Percentiles rank a stretch among this genome's conserved stretches.
Evolutionary conservation across 192 early-diverging fungal genomes (phyloP).

Genomic region (Coemansia sp.): DNA sequence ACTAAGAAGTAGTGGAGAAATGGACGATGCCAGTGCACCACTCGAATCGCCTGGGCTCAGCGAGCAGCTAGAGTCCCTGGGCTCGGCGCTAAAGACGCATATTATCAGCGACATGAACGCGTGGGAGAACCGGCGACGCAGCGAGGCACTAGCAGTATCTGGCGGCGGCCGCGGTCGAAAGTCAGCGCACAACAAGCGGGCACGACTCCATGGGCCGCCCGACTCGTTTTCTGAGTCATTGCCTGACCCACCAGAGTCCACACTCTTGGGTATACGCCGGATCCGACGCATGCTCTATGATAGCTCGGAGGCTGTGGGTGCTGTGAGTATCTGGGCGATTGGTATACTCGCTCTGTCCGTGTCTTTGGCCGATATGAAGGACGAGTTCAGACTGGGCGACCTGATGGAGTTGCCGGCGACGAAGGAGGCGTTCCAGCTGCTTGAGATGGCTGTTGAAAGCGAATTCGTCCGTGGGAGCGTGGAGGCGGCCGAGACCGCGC

Average conservation of each 20-base stretch:
- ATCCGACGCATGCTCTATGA: slow-evolving; percentile 21
- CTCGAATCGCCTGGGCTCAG: slow-evolving; percentile 6
- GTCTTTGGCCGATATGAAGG: slow-evolving; percentile 49
- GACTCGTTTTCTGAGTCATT: slow-evolving; percentile 7
- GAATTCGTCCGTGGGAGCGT: slow-evolving; percentile 11
- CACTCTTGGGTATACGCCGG: slow-evolving; percentile 23
- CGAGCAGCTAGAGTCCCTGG: slow-evolving; percentile 31
- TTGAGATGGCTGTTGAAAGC: slow-evolving; percentile 37
- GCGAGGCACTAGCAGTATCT: slow-evolving; percentile 14
- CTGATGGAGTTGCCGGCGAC: slow-evolving; percentile 31
- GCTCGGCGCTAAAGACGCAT: slow-evolving; percentile 46
- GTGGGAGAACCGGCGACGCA: slow-evolving; percentile 46
- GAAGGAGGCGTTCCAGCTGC: slow-evolving; percentile 28
- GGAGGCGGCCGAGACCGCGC: slow-evolving; percentile 22
- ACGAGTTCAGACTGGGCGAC: slow-evolving; percentile 33
- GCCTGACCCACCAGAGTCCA: slow-evolving; percentile 34
- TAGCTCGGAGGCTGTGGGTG: not conserved
- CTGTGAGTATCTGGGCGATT: slow-evolving; percentile 34
- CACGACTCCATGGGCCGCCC: slow-evolving; percentile 14
- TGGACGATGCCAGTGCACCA: not conserved
- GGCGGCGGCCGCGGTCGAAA: slow-evolving; percentile 14
- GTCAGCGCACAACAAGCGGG: slow-evolving; percentile 14
- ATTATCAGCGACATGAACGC: slow-evolving; percentile 49
- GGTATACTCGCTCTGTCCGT: slow-evolving; percentile 44
- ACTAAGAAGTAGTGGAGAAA: not conserved